Base-by-base conservation (phyloP, 75 land plant species). In the Azolla pinnata region DNA sequence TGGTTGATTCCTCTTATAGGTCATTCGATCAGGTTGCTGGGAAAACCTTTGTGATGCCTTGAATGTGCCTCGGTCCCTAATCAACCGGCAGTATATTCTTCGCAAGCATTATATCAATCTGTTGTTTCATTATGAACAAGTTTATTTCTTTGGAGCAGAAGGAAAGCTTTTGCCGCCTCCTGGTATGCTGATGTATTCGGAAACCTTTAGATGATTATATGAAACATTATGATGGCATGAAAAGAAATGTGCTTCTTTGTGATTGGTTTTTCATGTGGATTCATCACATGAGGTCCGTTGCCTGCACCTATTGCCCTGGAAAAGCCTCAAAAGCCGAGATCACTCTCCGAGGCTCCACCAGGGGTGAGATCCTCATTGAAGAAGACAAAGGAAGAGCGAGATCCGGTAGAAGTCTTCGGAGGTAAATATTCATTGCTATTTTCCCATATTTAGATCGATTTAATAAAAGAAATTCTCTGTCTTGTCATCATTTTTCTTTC, bases 71-170 rank as follows among this genome's bases (percentile, higher is more conserved):
- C 29, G 27, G 26, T 49, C 70, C 16, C 50, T 64, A 34, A 50
- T 71, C 60, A 90, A 80, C 75, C 82, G 85, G 12, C 81, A 91
- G 5, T 90, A 77, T 63, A 66, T 90, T 4, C 73, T 86, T 25
- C 82, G 91, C 38, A 90, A 90, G 56, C 84, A 86, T 61, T 90
- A 86, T 52, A 38, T 38, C 24, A 81, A 78, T 53, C 65, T 90
- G 67, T 68, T 90, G 38, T 72, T 75, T 57, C 81, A 81, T 45
- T 90, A 78, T 46, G 97, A 91, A 69, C 85, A 87, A 70, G 73
- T 80, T 18, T 91, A 91, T 60, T 84, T 66, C 38, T 87, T 79
- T 59, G 66, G 73, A 66, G 68, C 83, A 29, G 47, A 67, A 29
- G 83, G 79, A 45, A 70, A 76, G 70, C 62, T 38, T n/a, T 62